Percentiles rank a stretch among this genome's conserved stretches.
Evolutionary conservation across 108 stramenopile species (phyloP).

Genomic region (Cyclotella baltica): DNA sequence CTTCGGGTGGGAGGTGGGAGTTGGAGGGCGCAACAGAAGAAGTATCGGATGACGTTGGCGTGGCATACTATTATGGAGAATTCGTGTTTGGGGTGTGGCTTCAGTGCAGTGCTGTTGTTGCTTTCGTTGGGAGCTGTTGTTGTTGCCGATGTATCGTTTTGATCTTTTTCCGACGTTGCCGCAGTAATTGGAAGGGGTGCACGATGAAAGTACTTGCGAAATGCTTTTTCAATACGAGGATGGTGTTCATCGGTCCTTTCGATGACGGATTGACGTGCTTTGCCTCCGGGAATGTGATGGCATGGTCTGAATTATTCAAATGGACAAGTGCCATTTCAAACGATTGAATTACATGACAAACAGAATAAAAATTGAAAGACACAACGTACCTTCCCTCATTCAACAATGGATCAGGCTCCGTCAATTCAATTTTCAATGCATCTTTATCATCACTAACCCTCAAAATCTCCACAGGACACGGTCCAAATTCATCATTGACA

Average conservation of each 20-base stretch:
- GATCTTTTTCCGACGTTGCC: constrained; percentile 23
- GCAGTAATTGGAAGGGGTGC: constrained; percentile 42
- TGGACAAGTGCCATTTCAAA: neutral
- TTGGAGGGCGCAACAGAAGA: constrained; percentile 91
- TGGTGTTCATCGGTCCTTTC: constrained; percentile 74
- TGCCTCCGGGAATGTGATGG: constrained; percentile 82
- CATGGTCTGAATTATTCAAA: constrained; percentile 49
- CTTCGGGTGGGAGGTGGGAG: constrained; percentile 92
- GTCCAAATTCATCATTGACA: constrained; percentile 68
- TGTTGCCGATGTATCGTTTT: constrained; percentile 2
- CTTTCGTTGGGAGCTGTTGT: constrained; percentile 16
- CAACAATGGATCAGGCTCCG: constrained; percentile 79
- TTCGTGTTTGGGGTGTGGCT: constrained; percentile 69
- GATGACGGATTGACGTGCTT: constrained; percentile 52
- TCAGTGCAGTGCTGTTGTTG: constrained; percentile 20
- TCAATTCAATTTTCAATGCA: constrained; percentile 40
- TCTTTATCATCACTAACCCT: constrained; percentile 64
- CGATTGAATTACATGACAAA: neutral
- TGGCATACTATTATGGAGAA: constrained; percentile 95
- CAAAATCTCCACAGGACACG: constrained; percentile 77
- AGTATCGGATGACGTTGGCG: constrained; percentile 97
- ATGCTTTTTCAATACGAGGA: constrained; percentile 88
- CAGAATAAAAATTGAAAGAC: neutral
- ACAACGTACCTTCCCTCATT: constrained; percentile 80
- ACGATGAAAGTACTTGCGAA: constrained; percentile 88